Evolutionary conservation across 139 green algal genomes (phyloP), one percentile per base, ranked within the genome.

Genomic region (Picochlorum sp.): DNA sequence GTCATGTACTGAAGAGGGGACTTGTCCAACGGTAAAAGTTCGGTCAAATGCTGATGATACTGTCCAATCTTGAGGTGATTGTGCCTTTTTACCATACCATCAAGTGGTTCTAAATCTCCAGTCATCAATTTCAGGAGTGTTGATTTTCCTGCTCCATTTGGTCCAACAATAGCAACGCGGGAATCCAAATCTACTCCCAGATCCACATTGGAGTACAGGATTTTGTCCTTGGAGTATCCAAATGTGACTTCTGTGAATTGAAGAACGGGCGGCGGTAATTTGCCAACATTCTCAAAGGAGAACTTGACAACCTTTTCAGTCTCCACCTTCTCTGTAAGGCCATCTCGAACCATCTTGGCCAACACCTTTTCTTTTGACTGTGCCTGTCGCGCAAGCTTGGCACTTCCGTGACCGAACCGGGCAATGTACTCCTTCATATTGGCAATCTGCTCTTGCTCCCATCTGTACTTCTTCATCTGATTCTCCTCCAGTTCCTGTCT

Each of bases 41-140:
- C 89, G 3, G 87, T 85, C 18, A 91, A 70, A 72, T 95, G 87
- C 73, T 94, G 83, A 71, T 94, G 84, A 67, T 94, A 96, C 57
- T 83, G 76, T 31, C 83, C 92, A 45, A 98, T 96, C 45, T 75
- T 75, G 50, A 98, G 79, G 76, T 97, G 88, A 75, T 90, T 95
- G 80, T 98, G 92, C 23, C 92, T 74, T 65, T 91, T 92, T 15
- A 98, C 90, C 70, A 87, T 92, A 62, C 92, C 92, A 45, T 93
- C 87, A 23, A 88, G 68, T 16, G 90, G 82, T 37, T 91, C 85
- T 34, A 98, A 69, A 1, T 88, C 76, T 30, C 92, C 92, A 45
- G 85, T 81, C 93, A 98, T 97, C 30, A 98, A 83, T 81, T 98
- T 98, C 20, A 98, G 78, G 45, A 98, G 77, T 41, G 92, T 98